Percentiles rank a stretch among this genome's conserved stretches.
These are phyloP conservation scores for Candolleomyces aberdarensis DNA, from an alignment of 768 basidiomycete genomes.

Conservation along the genomic window DNA sequence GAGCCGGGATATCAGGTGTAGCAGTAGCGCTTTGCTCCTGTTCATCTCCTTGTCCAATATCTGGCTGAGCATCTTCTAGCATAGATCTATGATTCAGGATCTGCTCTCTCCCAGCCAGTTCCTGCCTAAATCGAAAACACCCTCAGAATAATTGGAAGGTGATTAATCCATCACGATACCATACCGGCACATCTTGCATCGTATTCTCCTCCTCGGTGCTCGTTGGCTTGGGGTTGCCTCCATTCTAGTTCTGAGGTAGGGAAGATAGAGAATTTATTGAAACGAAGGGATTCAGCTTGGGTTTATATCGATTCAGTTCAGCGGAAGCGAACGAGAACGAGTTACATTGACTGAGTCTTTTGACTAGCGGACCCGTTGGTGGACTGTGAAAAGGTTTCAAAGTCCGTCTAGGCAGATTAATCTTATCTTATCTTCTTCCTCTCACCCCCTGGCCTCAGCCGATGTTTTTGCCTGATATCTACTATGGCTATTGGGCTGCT, in stretches of 20 bases:
- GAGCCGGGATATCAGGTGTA: not conserved
- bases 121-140: not conserved
- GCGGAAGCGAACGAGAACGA: no score
- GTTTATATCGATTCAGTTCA: no score
- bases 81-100: not conserved
- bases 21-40: not conserved
- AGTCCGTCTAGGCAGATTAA: no score
- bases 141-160: not conserved
- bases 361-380: no score
- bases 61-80: not conserved
- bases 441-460: no score
- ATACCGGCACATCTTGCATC: conserved; percentile 4
- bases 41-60: not conserved
- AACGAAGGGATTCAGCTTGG: no score
- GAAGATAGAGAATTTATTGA: no score
- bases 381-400: no score
- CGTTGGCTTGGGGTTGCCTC: not conserved
- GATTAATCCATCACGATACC: not conserved
- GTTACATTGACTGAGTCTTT: no score
- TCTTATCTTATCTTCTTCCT: no score
- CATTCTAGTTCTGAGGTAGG: not conserved
- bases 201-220: not conserved
- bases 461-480: no score
- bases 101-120: not conserved
- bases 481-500: no score